A percentile compares a stretch with the other conserved stretches of the same genome.
These are phyloP conservation scores for Baorangia bicolor DNA, from an alignment of 768 basidiomycete genomes.

Conservation along the genomic window DNA sequence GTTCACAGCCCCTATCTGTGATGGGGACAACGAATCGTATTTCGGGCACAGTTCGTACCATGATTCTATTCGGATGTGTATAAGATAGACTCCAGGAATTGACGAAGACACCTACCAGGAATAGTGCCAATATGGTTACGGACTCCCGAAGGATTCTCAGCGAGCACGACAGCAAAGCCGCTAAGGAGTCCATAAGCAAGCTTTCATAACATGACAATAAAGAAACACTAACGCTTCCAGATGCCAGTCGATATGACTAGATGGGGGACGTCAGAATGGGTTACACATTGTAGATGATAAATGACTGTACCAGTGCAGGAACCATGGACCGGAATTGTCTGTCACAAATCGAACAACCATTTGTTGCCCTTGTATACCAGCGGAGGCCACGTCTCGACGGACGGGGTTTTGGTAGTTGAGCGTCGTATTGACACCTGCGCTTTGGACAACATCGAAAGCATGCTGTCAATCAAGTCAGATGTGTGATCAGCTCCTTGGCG, in stretches of 20 bases:
- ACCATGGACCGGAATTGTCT: constrained; percentile 64
- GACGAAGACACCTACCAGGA: constrained; percentile 12
- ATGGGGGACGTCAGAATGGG: background rate
- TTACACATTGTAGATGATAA: background rate
- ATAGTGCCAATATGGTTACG: constrained; percentile 10
- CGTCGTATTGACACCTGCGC: constrained; percentile 18
- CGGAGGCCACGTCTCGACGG: constrained; percentile 32
- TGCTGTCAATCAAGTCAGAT: constrained; percentile 27
- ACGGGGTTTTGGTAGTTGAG: constrained; percentile 39
- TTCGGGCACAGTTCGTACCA: constrained; percentile 28
- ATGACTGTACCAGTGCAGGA: constrained; percentile 37
- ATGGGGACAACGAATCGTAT: constrained; percentile 15
- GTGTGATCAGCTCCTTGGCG: background rate
- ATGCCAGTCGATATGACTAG: constrained; percentile 33
- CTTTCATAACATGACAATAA: background rate
- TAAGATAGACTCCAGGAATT: background rate
- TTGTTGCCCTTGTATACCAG: constrained; percentile 36
- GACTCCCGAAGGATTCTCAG: constrained; percentile 22
- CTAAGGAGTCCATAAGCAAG: constrained; percentile 7
- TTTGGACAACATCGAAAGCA: constrained; percentile 36
- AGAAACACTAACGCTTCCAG: constrained; percentile 19
- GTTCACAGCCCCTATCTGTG: constrained; percentile 23
- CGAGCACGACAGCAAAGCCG: constrained; percentile 29
- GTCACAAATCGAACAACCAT: constrained; percentile 57
- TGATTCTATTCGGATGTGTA: constrained; percentile 11